Base-by-base conservation (phyloP, 1,139 yeast genomes). In the Arxiozyma heterogenica region DNA sequence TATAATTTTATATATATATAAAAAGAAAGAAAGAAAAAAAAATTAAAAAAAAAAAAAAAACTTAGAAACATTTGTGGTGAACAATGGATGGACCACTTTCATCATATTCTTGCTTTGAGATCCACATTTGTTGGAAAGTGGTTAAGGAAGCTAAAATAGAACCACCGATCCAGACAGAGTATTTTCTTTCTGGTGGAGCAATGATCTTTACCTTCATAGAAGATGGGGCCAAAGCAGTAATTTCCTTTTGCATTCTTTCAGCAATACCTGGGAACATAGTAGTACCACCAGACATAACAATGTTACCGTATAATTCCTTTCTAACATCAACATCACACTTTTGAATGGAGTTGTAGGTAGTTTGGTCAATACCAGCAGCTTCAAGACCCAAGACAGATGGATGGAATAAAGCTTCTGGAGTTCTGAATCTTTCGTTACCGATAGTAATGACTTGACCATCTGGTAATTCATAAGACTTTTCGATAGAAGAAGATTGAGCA, bases 161-260 rank as follows among this genome's bases (percentile, higher is more conserved):
- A 83, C 98, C 98, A 83, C 98, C 98, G 67, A 93, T 93, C 98
- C 98, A 93, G 83, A 91, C 97, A 74, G 97, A 90, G 91, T 90
- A 93, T 80, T 93, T 93, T 83, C 98, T 87, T 81, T 93, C 98
- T 69, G 98, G 98, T 68, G 98, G 97, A 75, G 98, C 98, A 75
- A 89, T 87, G 75, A 93, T 90, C 88, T 93, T 93, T 73, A 93
- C 96, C 89, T 93, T 93, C 97, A 93, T 93, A 61, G 98, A 90
- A 67, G 97, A 89, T 77, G 98, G 98, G 74, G 98, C 98, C 81
- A 93, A 86, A 70, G 97, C 96, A 69, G 98, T 89, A 72, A 93
- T 90, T 81, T 93, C 98, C 88, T 91, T 93, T 84, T 93, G 98
- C 96, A 93, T 90, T 84, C 98, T 93, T 83, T 93, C 98, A 76